These are phyloP conservation scores for Tylopilus orsonianus DNA, from an alignment of 1,284 basidiomycete species.

Conservation along the genomic window DNA sequence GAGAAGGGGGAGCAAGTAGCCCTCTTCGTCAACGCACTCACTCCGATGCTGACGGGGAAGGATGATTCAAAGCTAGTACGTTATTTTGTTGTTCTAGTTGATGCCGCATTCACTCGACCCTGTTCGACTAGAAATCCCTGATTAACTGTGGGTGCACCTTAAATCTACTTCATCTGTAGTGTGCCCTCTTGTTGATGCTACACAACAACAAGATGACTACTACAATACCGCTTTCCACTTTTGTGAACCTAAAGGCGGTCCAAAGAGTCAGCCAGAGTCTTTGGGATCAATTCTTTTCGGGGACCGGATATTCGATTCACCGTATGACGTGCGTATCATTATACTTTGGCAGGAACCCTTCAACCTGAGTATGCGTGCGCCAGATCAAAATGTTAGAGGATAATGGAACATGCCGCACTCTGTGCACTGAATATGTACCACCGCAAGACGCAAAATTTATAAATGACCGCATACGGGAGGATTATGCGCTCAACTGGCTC, in stretches of 20 bases:
- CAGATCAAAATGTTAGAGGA: slow-evolving; percentile 78
- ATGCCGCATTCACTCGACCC: slow-evolving; percentile 14
- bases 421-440: slow-evolving; percentile 69
- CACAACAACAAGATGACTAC: slow-evolving; percentile 66
- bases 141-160: slow-evolving; percentile 63
- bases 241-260: slow-evolving; percentile 78
- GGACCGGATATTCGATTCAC: slow-evolving; percentile 91
- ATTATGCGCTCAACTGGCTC: slow-evolving; percentile 95
- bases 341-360: slow-evolving; percentile 2
- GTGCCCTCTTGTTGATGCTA: slow-evolving; percentile 13
- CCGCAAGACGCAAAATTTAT: slow-evolving; percentile 83
- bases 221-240: slow-evolving; percentile 87
- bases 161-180: not conserved
- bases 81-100: slow-evolving; percentile 19
- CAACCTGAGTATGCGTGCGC: slow-evolving; percentile 9
- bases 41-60: slow-evolving; percentile 72
- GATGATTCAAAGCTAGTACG: slow-evolving; percentile 79
- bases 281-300: slow-evolving; percentile 95
- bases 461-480: slow-evolving; percentile 88
- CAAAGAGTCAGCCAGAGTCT: slow-evolving; percentile 81
- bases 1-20: slow-evolving; percentile 67
- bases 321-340: slow-evolving; percentile 68
- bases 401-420: slow-evolving; percentile 71
- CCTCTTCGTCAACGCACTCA: slow-evolving; percentile 83
- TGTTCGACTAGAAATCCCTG: slow-evolving; percentile 64